Evolutionary conservation across 164 flowering plant genomes (phyloP), one percentile per base, ranked within the genome.

Genomic region (Dillenia turbinata): DNA sequence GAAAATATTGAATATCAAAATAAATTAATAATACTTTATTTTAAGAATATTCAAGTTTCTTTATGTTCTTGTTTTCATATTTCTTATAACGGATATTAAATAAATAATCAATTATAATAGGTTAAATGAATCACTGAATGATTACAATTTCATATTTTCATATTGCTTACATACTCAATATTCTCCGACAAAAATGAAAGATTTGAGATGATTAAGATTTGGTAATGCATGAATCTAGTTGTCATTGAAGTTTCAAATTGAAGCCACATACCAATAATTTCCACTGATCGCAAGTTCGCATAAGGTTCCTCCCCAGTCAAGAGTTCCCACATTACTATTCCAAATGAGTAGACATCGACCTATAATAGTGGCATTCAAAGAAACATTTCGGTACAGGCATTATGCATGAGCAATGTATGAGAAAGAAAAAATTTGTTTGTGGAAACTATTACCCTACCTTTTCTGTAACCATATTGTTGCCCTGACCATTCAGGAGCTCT

Each of bases 321-420:
- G 46, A 83, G 74, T 62, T 83, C 86, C 81, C 86, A 83, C 81
- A 83, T 69, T 40, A 80, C 84, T 16, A 83, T 75, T 40, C 87
- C 87, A 63, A 83, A 83, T 5, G 87, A 83, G 72, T 64, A 83
- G 11, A 83, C 84, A 70, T 83, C 87, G 64, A 83, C 72, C 84
- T 83, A 50, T 0, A 47, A 9, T 52, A 63, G 45, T 13, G 40
- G 14, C 40, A 19, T 26, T 5, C 14, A 24, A 52, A n/a, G 49
- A n/a, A 51, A 44, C 15, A 1, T 43, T 33, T 33, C 40, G 5
- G 40, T 33, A 33, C 40, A 33, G 5, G 40, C 40, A 33, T 33
- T 33, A 33, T 33, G 40, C 40, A 33, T 33, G 7, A 33, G 40
- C 7, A 33, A 33, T 33, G 40, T 33, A 9, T 13, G 49, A 49